Percentiles rank a stretch among this genome's conserved stretches.
Conservation (phyloP, 1,284 basidiomycete genomes). For the Tilletiaria anomala region DNA sequence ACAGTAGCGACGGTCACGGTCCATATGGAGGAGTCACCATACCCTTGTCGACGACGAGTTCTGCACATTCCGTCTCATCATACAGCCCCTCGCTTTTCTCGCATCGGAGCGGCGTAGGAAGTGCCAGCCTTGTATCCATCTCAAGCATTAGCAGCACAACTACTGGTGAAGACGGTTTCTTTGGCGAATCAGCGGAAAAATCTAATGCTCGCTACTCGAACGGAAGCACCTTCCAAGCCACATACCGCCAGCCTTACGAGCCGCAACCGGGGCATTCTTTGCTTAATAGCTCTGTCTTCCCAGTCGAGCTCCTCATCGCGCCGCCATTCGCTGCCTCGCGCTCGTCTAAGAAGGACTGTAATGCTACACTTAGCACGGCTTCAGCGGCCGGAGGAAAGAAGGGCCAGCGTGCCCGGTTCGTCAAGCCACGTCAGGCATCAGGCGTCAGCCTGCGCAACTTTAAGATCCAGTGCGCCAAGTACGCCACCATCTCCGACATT, state of each 20-base stretch:
- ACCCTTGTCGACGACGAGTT: too few relatives aligned
- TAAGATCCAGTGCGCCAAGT: conserved; percentile 50
- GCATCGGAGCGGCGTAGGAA: not conserved
- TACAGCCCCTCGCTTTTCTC: not conserved
- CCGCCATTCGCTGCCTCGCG: not conserved
- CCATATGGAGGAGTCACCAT: too few relatives aligned
- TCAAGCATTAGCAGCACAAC: not conserved
- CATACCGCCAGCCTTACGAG: not conserved
- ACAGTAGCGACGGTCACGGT: too few relatives aligned
- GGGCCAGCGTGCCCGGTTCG: conserved; percentile 3
- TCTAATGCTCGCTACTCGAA: too few relatives aligned
- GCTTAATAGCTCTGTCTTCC: conserved; percentile 26
- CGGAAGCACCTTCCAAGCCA: not conserved
- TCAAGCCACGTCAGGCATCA: conserved; percentile 14
- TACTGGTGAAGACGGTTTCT: not conserved
- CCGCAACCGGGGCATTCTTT: conserved; percentile 20
- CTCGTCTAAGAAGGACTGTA: not conserved
- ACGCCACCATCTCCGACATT: conserved; percentile 74
- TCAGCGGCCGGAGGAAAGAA: not conserved
- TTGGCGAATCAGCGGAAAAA: too few relatives aligned
- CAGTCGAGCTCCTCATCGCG: conserved; percentile 14
- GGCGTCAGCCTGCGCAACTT: conserved; percentile 34
- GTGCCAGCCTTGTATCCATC: not conserved
- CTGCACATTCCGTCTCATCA: too few relatives aligned
- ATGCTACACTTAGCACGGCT: not conserved